These are phyloP conservation scores for Fraxinus nigra DNA, from an alignment of 305 asterid species.

Conservation along the genomic window DNA sequence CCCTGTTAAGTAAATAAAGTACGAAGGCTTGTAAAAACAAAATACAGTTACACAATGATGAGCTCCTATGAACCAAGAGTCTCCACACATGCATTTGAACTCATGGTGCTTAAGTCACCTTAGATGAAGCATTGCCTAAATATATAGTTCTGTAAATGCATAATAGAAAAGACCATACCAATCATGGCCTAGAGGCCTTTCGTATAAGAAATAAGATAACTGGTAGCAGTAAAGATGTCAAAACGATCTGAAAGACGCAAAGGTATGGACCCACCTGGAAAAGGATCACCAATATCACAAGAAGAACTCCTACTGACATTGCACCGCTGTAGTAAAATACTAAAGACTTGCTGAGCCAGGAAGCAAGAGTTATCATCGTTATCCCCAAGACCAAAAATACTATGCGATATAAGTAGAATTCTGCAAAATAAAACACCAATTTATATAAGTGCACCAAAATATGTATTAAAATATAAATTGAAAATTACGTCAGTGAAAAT, in stretches of 20 bases:
- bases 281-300: conserved; percentile 75
- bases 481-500: conserved; percentile 8
- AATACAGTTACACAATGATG: background rate
- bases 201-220: background rate
- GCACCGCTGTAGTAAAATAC: conserved; percentile 80
- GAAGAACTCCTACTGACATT: conserved; percentile 71
- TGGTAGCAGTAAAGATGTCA: background rate
- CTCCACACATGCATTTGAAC: conserved; percentile 5
- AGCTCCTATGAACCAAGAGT: background rate
- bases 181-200: conserved; percentile 11
- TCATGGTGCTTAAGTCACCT: conserved; percentile 10
- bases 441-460: background rate
- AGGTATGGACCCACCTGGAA: conserved; percentile 61
- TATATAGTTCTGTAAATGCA: background rate
- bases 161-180: background rate
- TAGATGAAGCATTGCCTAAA: conserved; percentile 1
- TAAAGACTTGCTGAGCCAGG: conserved; percentile 75
- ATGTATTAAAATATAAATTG: background rate
- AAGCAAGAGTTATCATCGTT: conserved; percentile 53
- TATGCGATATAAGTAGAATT: conserved; percentile 53
- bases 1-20: conserved; percentile 53
- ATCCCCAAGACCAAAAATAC: conserved; percentile 68
- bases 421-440: conserved; percentile 43
- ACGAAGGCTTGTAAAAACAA: background rate
- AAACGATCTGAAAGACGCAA: background rate